phyloP scores from a whole-genome alignment of 208 protist species.

The Wallacemonas rigidus region DNA sequence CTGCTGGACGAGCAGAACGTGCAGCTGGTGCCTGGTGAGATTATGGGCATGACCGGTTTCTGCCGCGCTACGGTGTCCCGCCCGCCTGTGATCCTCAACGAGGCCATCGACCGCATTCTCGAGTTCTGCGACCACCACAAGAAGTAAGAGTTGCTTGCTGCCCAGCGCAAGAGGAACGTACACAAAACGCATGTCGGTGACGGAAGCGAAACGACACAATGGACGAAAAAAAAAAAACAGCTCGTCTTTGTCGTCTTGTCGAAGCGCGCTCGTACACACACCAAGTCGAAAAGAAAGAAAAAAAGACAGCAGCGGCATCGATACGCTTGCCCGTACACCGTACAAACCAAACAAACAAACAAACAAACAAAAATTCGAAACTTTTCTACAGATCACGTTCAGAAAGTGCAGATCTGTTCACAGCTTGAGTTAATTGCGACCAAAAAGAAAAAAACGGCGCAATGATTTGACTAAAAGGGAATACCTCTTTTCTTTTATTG shows the following conservation, averaged over 20 bases:
- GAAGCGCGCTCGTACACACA: background rate
- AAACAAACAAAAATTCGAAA: constrained; percentile 6
- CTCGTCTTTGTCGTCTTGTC: no score
- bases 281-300: no score
- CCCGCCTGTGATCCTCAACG: constrained; percentile 45
- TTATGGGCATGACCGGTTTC: constrained; percentile 65
- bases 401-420: constrained; percentile 2
- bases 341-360: background rate
- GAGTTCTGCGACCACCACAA: constrained; percentile 43
- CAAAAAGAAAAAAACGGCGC: background rate
- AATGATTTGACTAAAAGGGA: background rate
- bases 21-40: constrained; percentile 71
- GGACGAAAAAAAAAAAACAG: no score
- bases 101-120: constrained; percentile 58
- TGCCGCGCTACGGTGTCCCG: constrained; percentile 79
- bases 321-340: no score
- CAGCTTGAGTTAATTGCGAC: background rate
- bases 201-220: no score
- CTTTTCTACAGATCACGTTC: background rate
- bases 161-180: background rate
- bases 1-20: constrained; percentile 72
- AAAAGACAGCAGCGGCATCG: no score
- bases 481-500: constrained; percentile 11
- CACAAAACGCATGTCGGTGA: no score
- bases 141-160: background rate